phyloP scores from a whole-genome alignment of 352 stramenopile species.

The Phytopythium litorale region DNA sequence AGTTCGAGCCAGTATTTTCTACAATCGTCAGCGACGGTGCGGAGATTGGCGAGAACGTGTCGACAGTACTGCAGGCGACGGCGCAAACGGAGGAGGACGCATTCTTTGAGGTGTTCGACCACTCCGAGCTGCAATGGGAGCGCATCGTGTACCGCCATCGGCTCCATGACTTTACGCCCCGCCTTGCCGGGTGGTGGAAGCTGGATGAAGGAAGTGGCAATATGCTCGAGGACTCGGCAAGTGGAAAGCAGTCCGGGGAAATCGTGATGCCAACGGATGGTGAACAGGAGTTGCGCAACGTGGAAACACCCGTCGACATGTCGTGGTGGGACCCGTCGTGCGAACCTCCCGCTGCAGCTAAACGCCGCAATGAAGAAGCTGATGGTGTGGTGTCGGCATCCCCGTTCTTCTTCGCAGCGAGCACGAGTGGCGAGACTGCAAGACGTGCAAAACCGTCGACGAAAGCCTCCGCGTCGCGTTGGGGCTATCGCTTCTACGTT shows the following conservation, averaged over 20 bases:
- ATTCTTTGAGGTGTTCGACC: conserved; percentile 63
- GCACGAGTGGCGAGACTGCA: not conserved
- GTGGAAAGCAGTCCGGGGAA: conserved; percentile 10
- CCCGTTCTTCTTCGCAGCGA: conserved; percentile 16
- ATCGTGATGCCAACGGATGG: not conserved
- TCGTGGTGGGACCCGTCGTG: conserved; percentile 19
- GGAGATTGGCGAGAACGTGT: conserved; percentile 7
- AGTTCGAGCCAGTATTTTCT: conserved; percentile 24
- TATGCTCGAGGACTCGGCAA: conserved; percentile 36
- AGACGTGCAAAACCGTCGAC: no score
- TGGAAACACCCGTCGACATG: not conserved
- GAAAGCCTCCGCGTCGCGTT: conserved; percentile 17
- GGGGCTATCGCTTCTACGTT: conserved; percentile 73
- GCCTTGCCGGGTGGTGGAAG: conserved; percentile 54
- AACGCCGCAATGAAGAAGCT: conserved; percentile 21
- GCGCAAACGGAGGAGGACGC: conserved; percentile 21
- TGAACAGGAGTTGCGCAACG: not conserved
- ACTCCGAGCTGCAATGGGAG: conserved; percentile 43
- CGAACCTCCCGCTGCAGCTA: conserved; percentile 21
- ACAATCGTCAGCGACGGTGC: not conserved
- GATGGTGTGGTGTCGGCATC: conserved; percentile 14
- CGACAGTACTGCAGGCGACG: conserved; percentile 32
- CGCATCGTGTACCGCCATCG: conserved; percentile 56
- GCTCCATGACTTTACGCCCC: conserved; percentile 49
- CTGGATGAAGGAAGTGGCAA: conserved; percentile 45